These are phyloP conservation scores for Diophrys sp. DNA, from an alignment of 73 alveolate species.

Conservation along the genomic window DNA sequence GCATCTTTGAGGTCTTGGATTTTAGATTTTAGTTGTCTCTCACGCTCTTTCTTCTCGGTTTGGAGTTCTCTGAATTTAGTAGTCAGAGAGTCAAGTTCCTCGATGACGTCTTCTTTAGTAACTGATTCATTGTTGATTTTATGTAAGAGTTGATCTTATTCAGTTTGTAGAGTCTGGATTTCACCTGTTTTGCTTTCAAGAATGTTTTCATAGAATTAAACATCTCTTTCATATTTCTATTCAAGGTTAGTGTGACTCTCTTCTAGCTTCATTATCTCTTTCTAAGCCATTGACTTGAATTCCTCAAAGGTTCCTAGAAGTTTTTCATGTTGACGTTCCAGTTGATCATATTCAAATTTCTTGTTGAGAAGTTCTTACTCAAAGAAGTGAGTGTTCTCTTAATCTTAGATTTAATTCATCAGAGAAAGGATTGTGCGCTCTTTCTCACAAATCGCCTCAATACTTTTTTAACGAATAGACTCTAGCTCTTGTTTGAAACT, in stretches of 20 bases:
- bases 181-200: background rate
- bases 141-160: background rate
- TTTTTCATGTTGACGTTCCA: background rate
- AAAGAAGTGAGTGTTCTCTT: background rate
- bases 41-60: background rate
- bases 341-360: background rate
- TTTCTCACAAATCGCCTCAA: background rate
- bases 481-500: too few relatives aligned
- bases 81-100: background rate
- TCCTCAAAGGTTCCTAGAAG: background rate
- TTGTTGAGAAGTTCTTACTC: background rate
- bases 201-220: background rate
- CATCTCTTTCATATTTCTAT: background rate
- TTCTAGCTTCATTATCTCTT: background rate
- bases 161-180: background rate
- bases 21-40: background rate
- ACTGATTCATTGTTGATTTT: background rate
- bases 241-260: background rate
- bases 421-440: background rate
- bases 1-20: background rate
- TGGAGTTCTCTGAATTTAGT: background rate
- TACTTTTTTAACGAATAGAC: too few relatives aligned
- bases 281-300: background rate
- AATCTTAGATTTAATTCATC: background rate
- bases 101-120: background rate